phyloP scores from a whole-genome alignment of 345 rosid genomes.

The Eucalyptus cloeziana region DNA sequence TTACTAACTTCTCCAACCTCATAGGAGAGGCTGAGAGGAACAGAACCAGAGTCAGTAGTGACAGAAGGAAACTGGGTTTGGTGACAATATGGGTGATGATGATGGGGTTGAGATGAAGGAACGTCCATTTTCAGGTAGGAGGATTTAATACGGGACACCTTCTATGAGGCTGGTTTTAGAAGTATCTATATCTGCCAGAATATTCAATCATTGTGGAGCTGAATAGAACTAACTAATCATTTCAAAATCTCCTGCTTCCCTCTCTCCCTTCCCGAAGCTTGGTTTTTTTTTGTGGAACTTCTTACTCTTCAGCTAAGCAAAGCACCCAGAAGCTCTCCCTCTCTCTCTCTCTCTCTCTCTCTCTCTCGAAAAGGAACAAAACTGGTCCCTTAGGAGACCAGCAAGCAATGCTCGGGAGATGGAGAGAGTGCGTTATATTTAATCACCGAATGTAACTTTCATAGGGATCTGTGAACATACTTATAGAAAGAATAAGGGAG shows the following conservation, averaged over 20 bases:
- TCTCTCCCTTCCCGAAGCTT: background rate
- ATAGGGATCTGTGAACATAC: conserved; percentile 48
- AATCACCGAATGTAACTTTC: conserved; percentile 26
- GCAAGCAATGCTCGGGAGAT: conserved; percentile 28
- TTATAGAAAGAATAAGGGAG: background rate
- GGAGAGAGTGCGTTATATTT: background rate
- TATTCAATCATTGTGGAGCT: background rate
- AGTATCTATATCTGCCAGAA: background rate
- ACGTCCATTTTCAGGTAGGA: conserved; percentile 53
- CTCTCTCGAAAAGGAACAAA: background rate
- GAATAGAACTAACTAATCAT: background rate
- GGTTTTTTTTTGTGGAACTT: background rate
- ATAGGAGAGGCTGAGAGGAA: conserved; percentile 7
- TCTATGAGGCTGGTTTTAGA: background rate
- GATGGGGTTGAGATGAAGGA: conserved; percentile 13
- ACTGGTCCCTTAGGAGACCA: background rate
- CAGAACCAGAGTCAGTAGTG: conserved; percentile 12
- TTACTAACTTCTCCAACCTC: background rate
- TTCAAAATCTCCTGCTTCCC: background rate
- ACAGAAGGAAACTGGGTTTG: background rate
- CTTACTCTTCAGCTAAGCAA: background rate
- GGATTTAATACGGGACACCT: background rate
- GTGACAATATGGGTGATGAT: background rate
- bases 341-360: background rate
- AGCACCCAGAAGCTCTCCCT: background rate